phyloP scores from a whole-genome alignment of 2,329 filamentous ascomycete species.

The Colletotrichum cuscutae region DNA sequence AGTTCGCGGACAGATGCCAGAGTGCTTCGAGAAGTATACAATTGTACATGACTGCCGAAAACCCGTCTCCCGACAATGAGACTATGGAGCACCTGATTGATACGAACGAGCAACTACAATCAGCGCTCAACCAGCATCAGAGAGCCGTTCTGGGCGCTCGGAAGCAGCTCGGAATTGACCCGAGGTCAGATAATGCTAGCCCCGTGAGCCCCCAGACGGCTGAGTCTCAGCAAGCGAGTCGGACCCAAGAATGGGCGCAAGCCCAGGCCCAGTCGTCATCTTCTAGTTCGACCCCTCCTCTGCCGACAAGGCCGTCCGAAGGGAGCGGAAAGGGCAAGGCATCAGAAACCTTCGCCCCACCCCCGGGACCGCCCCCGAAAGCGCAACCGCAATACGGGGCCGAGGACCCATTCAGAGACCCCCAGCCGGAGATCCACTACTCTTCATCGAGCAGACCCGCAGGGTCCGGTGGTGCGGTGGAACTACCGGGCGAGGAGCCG shows the following conservation, averaged over 20 bases:
- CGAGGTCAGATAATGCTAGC: conserved; percentile 41
- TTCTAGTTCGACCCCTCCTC: conserved; percentile 27
- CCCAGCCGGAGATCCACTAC: conserved; percentile 29
- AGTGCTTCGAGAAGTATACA: conserved; percentile 85
- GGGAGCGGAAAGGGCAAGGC: conserved; percentile 42
- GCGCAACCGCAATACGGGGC: conserved; percentile 47
- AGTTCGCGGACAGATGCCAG: conserved; percentile 89
- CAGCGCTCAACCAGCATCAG: conserved; percentile 85
- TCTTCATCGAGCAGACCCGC: conserved; percentile 30
- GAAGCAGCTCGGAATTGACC: conserved; percentile 60
- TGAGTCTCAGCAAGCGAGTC: conserved; percentile 37
- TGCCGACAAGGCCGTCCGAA: conserved; percentile 21
- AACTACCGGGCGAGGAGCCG: conserved; percentile 45
- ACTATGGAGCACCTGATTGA: conserved; percentile 95
- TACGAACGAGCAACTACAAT: conserved; percentile 89
- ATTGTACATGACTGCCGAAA: conserved; percentile 81
- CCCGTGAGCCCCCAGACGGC: conserved; percentile 35
- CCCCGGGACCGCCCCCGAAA: conserved; percentile 31
- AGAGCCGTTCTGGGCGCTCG: conserved; percentile 76
- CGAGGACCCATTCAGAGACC: conserved; percentile 42
- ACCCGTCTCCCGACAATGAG: conserved; percentile 88
- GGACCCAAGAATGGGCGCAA: conserved; percentile 32
- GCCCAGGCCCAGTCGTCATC: conserved; percentile 37
- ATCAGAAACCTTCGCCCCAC: conserved; percentile 35
- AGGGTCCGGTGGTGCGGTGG: conserved; percentile 35